phyloP scores from a whole-genome alignment of 495 filamentous ascomycete species.

The Tuber microsphaerosporum region DNA sequence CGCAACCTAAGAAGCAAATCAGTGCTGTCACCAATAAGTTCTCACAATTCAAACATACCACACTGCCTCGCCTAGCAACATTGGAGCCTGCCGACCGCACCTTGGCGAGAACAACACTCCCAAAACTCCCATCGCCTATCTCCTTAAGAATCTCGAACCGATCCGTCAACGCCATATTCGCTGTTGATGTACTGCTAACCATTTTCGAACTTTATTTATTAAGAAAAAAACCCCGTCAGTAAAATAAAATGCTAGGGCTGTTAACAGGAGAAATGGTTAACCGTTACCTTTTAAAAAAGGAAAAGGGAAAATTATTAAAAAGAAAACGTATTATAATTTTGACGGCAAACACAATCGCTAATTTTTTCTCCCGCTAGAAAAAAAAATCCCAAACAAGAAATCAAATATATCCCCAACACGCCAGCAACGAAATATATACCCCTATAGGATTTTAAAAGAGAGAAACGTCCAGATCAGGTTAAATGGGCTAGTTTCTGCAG shows the following conservation, averaged over 20 bases:
- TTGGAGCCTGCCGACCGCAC: constrained; percentile 82
- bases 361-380: constrained; percentile 23
- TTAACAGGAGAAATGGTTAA: background rate
- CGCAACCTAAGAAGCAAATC: constrained; percentile 63
- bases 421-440: background rate
- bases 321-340: constrained; percentile 3
- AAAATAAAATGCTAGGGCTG: background rate
- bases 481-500: background rate
- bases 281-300: background rate
- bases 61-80: constrained; percentile 80
- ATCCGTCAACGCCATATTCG: constrained; percentile 49
- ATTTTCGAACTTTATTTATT: constrained; percentile 29
- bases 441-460: background rate
- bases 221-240: background rate
- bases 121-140: constrained; percentile 97
- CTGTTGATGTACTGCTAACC: constrained; percentile 38
- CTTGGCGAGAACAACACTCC: constrained; percentile 85
- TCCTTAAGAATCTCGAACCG: constrained; percentile 96
- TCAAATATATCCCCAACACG: constrained; percentile 10
- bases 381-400: constrained; percentile 16
- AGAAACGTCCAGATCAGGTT: background rate
- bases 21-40: constrained; percentile 17
- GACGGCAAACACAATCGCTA: constrained; percentile 2
- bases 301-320: constrained; percentile 6
- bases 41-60: constrained; percentile 57